Conservation (phyloP, 139 green algal species). For the Tetraselmis chui region DNA sequence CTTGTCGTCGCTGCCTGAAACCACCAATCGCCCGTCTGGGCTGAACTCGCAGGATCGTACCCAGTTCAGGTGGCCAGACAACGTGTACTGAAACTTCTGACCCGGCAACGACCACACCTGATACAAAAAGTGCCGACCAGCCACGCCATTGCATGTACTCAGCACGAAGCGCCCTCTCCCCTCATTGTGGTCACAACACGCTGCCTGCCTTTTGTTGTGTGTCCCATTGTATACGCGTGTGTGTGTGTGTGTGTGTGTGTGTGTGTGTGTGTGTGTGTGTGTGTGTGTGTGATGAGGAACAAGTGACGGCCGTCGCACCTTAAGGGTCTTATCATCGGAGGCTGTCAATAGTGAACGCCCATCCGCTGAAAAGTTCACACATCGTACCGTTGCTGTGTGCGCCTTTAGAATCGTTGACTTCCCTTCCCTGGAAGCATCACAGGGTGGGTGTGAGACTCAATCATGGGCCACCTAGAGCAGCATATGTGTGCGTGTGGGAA, state of each 20-base stretch:
- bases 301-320: slow-evolving; percentile 36
- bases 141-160: no score
- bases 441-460: no score
- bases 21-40: slow-evolving; percentile 66
- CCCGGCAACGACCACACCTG: slow-evolving; percentile 73
- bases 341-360: slow-evolving; percentile 64
- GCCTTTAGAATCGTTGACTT: slow-evolving; percentile 76
- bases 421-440: slow-evolving; percentile 54
- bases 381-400: slow-evolving; percentile 73
- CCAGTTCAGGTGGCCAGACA: slow-evolving; percentile 84
- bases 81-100: slow-evolving; percentile 66
- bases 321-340: slow-evolving; percentile 85
- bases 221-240: no score
- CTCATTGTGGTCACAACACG: no score
- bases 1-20: slow-evolving; percentile 77
- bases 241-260: no score
- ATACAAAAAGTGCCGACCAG: no score
- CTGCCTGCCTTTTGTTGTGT: no score
- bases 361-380: slow-evolving; percentile 66
- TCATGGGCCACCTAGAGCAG: not conserved
- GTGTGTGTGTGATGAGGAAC: no score
- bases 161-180: no score
- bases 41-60: slow-evolving; percentile 64
- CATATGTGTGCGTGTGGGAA: not conserved
- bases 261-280: no score